Evolutionary conservation across 2,329 filamentous ascomycete genomes (phyloP).

Genomic region (Hymenoscyphus scutula): DNA sequence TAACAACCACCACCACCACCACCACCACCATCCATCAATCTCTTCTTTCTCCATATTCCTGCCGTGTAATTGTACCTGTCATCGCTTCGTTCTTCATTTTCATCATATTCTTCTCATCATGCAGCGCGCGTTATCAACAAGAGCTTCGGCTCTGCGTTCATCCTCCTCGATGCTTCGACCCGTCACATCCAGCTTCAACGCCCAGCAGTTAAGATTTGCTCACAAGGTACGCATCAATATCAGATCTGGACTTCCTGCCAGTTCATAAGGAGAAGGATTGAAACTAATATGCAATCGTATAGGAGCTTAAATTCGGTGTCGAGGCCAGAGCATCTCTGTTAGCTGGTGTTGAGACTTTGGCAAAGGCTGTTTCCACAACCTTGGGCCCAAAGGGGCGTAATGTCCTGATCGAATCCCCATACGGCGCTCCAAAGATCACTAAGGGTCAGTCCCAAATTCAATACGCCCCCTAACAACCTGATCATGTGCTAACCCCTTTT

Average conservation of each 20-base stretch:
- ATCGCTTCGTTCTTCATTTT: constrained; percentile 18
- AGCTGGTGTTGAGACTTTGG: constrained; percentile 92
- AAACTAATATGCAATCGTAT: constrained; percentile 16
- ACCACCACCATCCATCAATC: background rate
- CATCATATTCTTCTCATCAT: constrained; percentile 55
- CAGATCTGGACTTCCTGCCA: constrained; percentile 5
- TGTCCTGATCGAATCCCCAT: constrained; percentile 97
- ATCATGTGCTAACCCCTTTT: constrained; percentile 15
- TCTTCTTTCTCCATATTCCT: constrained; percentile 12
- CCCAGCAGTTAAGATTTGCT: constrained; percentile 92
- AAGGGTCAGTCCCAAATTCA: constrained; percentile 66
- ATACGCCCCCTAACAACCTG: background rate
- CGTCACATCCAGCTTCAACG: constrained; percentile 53
- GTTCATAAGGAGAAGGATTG: background rate
- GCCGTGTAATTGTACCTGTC: constrained; percentile 29
- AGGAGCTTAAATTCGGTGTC: constrained; percentile 98
- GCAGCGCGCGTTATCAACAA: constrained; percentile 91
- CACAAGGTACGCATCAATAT: constrained; percentile 98
- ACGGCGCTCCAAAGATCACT: constrained; percentile 98
- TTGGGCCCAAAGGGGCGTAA: constrained; percentile 98
- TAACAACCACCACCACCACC: background rate
- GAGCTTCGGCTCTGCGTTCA: constrained; percentile 70
- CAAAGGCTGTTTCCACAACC: constrained; percentile 92
- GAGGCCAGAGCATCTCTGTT: constrained; percentile 87
- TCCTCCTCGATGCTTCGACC: constrained; percentile 65